These are phyloP conservation scores for Eutrema salsugineum DNA, from an alignment of 441 rosid species.

Conservation along the genomic window DNA sequence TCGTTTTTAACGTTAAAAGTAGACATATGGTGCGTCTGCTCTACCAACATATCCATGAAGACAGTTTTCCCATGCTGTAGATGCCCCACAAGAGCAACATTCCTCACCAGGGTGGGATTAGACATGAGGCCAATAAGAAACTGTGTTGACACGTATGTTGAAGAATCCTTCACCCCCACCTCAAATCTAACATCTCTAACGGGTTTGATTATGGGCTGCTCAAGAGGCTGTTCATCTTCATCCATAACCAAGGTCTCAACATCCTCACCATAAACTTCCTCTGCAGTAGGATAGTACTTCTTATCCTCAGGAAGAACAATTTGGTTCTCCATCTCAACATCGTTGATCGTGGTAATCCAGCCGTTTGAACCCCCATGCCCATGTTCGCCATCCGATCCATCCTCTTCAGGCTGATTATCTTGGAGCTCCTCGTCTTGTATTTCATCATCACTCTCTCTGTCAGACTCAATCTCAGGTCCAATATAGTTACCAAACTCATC, in stretches of 20 bases:
- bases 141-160: slow-evolving; percentile 86
- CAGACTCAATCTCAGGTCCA: slow-evolving; percentile 97
- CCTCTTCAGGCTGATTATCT: slow-evolving; percentile 48
- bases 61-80: slow-evolving; percentile 90
- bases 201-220: slow-evolving; percentile 82
- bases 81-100: slow-evolving; percentile 94
- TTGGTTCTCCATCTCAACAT: slow-evolving; percentile 88
- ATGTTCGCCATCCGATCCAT: slow-evolving; percentile 59
- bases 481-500: slow-evolving; percentile 97
- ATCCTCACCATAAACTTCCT: slow-evolving; percentile 94
- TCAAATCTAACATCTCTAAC: slow-evolving; percentile 75
- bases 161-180: slow-evolving; percentile 89
- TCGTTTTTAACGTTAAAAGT: slow-evolving; percentile 78
- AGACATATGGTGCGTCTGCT: slow-evolving; percentile 90
- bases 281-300: slow-evolving; percentile 95
- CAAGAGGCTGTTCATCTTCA: slow-evolving; percentile 92
- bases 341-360: slow-evolving; percentile 71
- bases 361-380: slow-evolving; percentile 54
- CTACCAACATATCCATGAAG: slow-evolving; percentile 97
- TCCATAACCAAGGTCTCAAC: slow-evolving; percentile 98
- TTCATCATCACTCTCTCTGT: slow-evolving; percentile 70
- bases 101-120: slow-evolving; percentile 77
- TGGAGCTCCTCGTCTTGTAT: slow-evolving; percentile 69
- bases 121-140: slow-evolving; percentile 95
- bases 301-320: slow-evolving; percentile 95